Evolutionary conservation across 305 asterid genomes (phyloP), one percentile per base, ranked within the genome.

Genomic region (Fraxinus ornus): DNA sequence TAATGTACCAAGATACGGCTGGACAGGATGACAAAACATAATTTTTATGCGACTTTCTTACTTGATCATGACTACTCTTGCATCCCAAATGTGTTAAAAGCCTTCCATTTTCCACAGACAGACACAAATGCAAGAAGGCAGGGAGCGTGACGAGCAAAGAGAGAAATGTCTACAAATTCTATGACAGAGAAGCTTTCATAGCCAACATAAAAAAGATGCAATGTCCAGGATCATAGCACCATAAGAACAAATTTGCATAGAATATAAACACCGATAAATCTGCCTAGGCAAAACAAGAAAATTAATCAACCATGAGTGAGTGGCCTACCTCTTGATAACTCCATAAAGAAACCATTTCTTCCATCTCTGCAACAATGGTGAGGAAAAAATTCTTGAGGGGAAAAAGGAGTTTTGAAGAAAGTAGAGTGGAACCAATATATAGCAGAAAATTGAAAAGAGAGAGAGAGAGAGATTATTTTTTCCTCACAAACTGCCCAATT

Each of bases 271-370:
- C 39, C 2, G 1, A 13, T 30, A 24, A 39, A 76, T 36, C 17
- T 22, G 21, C 62, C 66, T 24, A 68, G 21, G 19, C 73, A 33
- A 72, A 37, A 33, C 39, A 81, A 7, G 44, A n/a, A 52, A 52
- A 52, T 17, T 52, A 17, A 52, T 52, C 9, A 52, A 52, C 64
- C 62, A 52, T 52, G 62, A 52, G 28, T 9, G 78, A 47, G 9
- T 60, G 66, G 33, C 87, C 83, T 73, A 89, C 98, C 98, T 92
- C 91, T 47, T 89, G 88, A 79, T 85, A 95, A 81, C 85, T 87
- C 94, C 94, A 92, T 9, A 90, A 70, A 73, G 93, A 84, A 87
- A 89, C 84, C 88, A 91, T 86, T 62, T 91, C 98, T 21, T 86
- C 91, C 94, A 92, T 91, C 21, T 81, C 21, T 71, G 32, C 62